Conservation (phyloP, 768 basidiomycete species). For the Mycena vulgaris region DNA sequence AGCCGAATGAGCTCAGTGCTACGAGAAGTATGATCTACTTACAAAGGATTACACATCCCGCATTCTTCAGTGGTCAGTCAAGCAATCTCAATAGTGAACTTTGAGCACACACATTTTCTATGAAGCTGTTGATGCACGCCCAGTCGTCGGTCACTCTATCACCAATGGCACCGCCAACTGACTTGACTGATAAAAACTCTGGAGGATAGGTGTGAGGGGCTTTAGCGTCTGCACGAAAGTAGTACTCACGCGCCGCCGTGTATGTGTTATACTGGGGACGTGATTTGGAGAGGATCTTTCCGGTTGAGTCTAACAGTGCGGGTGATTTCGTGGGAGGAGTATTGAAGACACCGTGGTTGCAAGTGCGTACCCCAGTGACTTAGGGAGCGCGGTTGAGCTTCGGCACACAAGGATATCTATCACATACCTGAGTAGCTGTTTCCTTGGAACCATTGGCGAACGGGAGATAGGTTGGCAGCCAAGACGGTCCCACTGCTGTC, state of each 20-base stretch:
- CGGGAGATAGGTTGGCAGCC: background rate
- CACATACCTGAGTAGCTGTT: background rate
- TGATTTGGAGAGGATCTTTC: background rate
- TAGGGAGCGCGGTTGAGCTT: background rate
- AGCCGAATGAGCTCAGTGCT: background rate
- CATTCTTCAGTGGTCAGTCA: too few species aligned
- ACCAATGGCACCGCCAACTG: background rate
- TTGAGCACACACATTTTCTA: background rate
- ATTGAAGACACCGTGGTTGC: background rate
- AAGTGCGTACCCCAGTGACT: background rate
- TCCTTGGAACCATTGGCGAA: background rate
- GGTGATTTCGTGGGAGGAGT: background rate
- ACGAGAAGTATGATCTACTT: background rate
- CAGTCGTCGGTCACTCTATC: background rate
- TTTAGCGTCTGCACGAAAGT: background rate
- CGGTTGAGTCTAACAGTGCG: background rate
- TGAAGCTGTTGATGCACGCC: background rate
- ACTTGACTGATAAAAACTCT: background rate
- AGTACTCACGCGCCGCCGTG: background rate
- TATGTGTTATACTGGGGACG: background rate
- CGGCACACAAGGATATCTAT: background rate
- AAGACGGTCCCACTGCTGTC: background rate
- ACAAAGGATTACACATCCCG: constrained; percentile 12
- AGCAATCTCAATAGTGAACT: too few species aligned
- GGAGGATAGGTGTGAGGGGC: background rate